phyloP scores from a whole-genome alignment of 2,329 filamentous ascomycete genomes.

The Cladosporium sp. region DNA sequence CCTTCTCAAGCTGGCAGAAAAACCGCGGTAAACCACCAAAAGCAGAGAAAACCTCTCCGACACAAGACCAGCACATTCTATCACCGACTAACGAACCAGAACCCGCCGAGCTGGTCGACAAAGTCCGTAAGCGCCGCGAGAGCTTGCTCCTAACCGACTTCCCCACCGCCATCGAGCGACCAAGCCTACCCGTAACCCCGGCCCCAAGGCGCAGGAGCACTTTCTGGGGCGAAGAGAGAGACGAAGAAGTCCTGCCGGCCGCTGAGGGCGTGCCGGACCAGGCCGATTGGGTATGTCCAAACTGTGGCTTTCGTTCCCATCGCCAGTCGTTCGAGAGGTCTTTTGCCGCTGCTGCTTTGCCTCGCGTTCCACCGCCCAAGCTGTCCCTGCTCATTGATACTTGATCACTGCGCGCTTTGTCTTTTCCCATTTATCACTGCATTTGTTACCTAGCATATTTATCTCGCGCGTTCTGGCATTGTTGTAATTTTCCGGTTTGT shows the following conservation, averaged over 20 bases:
- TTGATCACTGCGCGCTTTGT: not conserved
- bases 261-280: slow-evolving; percentile 83
- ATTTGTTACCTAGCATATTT: not conserved
- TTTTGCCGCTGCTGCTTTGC: not conserved
- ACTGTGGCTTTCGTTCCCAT: slow-evolving; percentile 27
- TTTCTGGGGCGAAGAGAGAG: slow-evolving; percentile 61
- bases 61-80: slow-evolving; percentile 15
- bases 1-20: slow-evolving; percentile 58
- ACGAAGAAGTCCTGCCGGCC: slow-evolving; percentile 58
- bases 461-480: too few relatives aligned
- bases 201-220: slow-evolving; percentile 67
- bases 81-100: slow-evolving; percentile 20
- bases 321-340: not conserved
- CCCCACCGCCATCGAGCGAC: slow-evolving; percentile 73
- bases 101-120: slow-evolving; percentile 25
- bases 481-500: too few relatives aligned
- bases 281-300: slow-evolving; percentile 86
- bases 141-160: slow-evolving; percentile 79
- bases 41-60: slow-evolving; percentile 9
- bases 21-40: slow-evolving; percentile 41
- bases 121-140: slow-evolving; percentile 38
- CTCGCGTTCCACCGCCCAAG: too few relatives aligned
- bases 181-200: slow-evolving; percentile 85
- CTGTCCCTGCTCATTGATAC: too few relatives aligned
- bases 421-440: not conserved